Evolutionary conservation across 176 grass and related monocot genomes (phyloP).

Genomic region (Luzula sylvatica): DNA sequence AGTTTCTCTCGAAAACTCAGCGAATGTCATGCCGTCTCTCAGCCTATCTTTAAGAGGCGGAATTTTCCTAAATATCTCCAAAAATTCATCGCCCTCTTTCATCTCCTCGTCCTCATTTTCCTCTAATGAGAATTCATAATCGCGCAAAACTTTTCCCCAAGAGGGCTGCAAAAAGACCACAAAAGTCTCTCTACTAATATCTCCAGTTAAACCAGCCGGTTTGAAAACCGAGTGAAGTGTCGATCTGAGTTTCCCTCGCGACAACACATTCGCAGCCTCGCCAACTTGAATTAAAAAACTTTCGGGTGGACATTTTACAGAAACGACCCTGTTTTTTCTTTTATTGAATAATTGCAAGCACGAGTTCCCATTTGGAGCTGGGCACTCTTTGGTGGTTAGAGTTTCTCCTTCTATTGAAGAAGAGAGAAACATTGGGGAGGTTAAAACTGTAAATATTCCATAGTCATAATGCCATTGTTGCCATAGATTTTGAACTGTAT

Average conservation of each 20-base stretch:
- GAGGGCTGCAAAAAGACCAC: constrained; percentile 78
- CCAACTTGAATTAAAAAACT: constrained; percentile 84
- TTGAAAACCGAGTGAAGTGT: constrained; percentile 69
- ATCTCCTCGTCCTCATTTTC: constrained; percentile 30
- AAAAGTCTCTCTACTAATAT: constrained; percentile 73
- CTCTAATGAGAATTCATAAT: constrained; percentile 13
- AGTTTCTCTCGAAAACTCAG: constrained; percentile 78
- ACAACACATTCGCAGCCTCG: constrained; percentile 68
- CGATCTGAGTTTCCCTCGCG: constrained; percentile 57
- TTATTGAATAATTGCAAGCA: constrained; percentile 56
- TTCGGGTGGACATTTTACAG: constrained; percentile 44
- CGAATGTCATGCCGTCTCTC: constrained; percentile 87
- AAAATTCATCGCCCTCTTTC: constrained; percentile 12
- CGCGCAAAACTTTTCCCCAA: constrained; percentile 61
- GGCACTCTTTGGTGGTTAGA: constrained; percentile 26
- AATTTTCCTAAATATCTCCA: constrained; percentile 44
- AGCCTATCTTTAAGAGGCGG: constrained; percentile 51
- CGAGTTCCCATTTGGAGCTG: constrained; percentile 36
- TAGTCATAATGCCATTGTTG: constrained; percentile 97
- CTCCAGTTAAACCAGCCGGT: constrained; percentile 23
- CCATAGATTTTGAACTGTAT: constrained; percentile 41
- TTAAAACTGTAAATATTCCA: constrained; percentile 74
- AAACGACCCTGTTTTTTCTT: constrained; percentile 43
- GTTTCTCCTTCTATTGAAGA: constrained; percentile 21
- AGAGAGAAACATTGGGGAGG: constrained; percentile 54